Percentiles rank a stretch among this genome's conserved stretches.
phyloP scores from a whole-genome alignment of 2,329 filamentous ascomycete species.

The Colletotrichum theobromicola region DNA sequence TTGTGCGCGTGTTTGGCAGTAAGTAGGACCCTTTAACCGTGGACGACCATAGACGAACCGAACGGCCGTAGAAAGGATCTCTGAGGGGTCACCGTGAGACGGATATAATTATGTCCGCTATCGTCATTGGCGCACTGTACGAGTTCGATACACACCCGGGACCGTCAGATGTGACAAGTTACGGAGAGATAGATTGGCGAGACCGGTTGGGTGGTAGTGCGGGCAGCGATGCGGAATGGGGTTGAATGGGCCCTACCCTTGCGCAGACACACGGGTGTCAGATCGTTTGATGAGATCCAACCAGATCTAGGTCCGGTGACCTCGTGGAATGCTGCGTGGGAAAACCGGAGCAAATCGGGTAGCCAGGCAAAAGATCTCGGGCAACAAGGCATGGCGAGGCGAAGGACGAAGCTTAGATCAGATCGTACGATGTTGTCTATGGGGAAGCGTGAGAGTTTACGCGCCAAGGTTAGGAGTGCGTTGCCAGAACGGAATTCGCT shows the following conservation, averaged over 20 bases:
- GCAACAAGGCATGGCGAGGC: constrained; percentile 7
- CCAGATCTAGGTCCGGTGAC: constrained; percentile 17
- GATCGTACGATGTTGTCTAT: constrained; percentile 16
- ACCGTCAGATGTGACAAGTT: constrained; percentile 8
- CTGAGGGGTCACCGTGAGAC: not conserved
- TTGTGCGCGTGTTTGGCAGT: constrained; percentile 6
- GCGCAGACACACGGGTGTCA: constrained; percentile 18
- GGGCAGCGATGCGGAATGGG: not conserved
- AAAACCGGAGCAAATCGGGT: constrained; percentile 11
- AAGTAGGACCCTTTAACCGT: not conserved
- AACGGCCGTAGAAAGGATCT: constrained; percentile 6
- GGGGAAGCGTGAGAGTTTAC: constrained; percentile 5
- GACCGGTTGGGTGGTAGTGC: constrained; percentile 7
- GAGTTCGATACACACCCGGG: not conserved
- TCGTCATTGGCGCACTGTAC: constrained; percentile 12
- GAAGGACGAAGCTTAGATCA: not conserved
- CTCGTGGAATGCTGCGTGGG: constrained; percentile 1
- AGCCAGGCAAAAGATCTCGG: not conserved
- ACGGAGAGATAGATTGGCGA: constrained; percentile 13
- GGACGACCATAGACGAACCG: not conserved
- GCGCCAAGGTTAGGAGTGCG: not conserved
- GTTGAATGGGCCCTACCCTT: constrained; percentile 1
- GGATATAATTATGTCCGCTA: not conserved
- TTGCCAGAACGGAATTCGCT: not conserved
- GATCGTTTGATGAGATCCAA: constrained; percentile 22